phyloP scores from a whole-genome alignment of 2,329 filamentous ascomycete genomes.

The Talaromyces sp. region DNA sequence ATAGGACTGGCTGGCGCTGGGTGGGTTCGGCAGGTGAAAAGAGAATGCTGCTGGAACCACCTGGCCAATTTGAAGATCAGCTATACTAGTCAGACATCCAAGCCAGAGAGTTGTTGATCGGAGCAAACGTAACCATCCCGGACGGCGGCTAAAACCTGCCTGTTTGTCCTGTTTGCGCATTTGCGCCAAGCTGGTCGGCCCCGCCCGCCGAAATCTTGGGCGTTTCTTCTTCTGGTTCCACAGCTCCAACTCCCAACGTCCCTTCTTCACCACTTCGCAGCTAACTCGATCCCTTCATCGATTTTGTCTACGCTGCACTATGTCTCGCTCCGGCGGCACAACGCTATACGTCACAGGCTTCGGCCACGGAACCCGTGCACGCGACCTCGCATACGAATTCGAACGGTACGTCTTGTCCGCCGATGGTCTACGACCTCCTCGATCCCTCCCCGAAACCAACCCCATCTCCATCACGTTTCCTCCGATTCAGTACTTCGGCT shows the following conservation, averaged over 20 bases:
- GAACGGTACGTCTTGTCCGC: conserved; percentile 87
- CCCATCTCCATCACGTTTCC: conserved; percentile 24
- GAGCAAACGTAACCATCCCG: background rate
- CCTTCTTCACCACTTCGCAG: background rate
- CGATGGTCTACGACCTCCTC: conserved; percentile 36
- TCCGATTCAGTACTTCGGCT: conserved; percentile 9
- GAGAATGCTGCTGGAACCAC: background rate
- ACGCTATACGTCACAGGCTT: conserved; percentile 99
- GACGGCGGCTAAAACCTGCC: background rate
- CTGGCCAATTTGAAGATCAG: background rate
- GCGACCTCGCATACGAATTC: conserved; percentile 99
- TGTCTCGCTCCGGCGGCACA: conserved; percentile 83
- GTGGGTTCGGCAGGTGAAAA: background rate
- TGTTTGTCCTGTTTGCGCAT: background rate
- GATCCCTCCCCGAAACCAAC: conserved; percentile 28
- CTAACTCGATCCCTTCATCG: background rate
- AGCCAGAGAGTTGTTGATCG: background rate
- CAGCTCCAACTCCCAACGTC: background rate
- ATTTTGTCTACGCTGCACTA: conserved; percentile 29
- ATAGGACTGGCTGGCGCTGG: background rate
- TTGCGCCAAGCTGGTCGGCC: background rate
- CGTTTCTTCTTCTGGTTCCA: background rate
- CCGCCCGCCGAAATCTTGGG: background rate
- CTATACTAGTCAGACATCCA: background rate
- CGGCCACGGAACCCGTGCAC: conserved; percentile 95